Conservation (phyloP, 2,329 filamentous ascomycete genomes). For the Xylariomycetidae sp. region DNA sequence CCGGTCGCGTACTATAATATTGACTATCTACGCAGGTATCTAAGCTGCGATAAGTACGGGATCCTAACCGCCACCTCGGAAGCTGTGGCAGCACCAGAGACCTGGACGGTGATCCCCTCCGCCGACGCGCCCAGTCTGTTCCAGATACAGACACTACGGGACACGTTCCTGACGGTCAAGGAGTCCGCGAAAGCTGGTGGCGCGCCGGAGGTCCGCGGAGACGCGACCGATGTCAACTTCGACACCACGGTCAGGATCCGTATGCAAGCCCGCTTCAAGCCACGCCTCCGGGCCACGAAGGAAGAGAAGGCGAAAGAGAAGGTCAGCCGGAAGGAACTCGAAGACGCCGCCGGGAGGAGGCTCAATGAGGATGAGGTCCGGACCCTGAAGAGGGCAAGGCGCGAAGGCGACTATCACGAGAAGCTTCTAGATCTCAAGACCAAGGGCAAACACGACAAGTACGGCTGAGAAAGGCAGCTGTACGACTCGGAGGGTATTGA, state of each 20-base stretch:
- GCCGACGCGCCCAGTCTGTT: conserved; percentile 67
- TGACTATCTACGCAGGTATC: conserved; percentile 54
- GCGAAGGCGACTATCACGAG: conserved; percentile 88
- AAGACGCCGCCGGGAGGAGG: conserved; percentile 70
- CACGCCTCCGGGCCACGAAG: conserved; percentile 70
- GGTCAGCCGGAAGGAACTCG: conserved; percentile 80
- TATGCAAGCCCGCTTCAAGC: conserved; percentile 96
- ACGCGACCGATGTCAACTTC: conserved; percentile 63
- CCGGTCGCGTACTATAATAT: no score
- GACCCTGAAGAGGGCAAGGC: conserved; percentile 73
- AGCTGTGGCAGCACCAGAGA: conserved; percentile 79
- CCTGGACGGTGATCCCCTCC: conserved; percentile 64
- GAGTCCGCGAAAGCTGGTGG: conserved; percentile 46
- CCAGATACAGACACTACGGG: conserved; percentile 67
- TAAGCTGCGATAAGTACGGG: conserved; percentile 81
- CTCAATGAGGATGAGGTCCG: conserved; percentile 84
- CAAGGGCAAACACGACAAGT: conserved; percentile 93
- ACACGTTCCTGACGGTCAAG: conserved; percentile 64
- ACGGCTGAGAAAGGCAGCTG: conserved; percentile 33
- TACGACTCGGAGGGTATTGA: conserved; percentile 5
- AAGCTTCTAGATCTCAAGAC: conserved; percentile 79
- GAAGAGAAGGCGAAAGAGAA: conserved; percentile 81
- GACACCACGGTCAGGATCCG: conserved; percentile 73
- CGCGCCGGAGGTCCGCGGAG: conserved; percentile 66
- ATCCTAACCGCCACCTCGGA: conserved; percentile 71